Percentiles rank a stretch among this genome's conserved stretches.
Evolutionary conservation across 2,329 filamentous ascomycete species (phyloP).

Genomic region (Diaporthe sp.): DNA sequence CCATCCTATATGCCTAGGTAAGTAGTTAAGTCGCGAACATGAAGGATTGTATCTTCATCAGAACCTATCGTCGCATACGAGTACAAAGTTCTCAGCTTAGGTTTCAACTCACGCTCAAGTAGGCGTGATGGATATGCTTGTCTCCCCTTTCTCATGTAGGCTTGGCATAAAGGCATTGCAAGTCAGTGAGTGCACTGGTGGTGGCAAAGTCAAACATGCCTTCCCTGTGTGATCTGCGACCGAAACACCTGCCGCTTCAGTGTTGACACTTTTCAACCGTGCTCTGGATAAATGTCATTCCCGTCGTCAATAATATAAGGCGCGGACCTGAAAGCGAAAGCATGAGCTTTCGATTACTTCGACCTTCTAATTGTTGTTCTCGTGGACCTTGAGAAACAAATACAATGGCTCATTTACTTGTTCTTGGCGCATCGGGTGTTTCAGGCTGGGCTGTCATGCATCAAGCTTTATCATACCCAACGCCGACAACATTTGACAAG

Average conservation of each 20-base stretch:
- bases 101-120: not conserved
- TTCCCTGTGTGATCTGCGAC: not conserved
- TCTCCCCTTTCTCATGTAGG: not conserved
- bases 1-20: too few species aligned
- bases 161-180: not conserved
- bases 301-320: not conserved
- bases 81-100: not conserved
- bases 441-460: constrained; percentile 22
- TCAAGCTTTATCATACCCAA: not conserved
- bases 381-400: too few species aligned
- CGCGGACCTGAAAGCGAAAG: too few species aligned
- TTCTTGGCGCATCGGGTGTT: constrained; percentile 26
- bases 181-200: not conserved
- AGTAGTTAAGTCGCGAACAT: too few species aligned
- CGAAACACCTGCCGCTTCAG: constrained; percentile 11
- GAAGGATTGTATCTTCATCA: too few species aligned
- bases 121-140: too few species aligned
- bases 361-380: not conserved
- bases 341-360: not conserved
- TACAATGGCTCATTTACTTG: constrained; percentile 12
- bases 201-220: not conserved
- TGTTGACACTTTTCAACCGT: not conserved
- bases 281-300: not conserved
- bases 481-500: not conserved
- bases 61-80: too few species aligned